These are phyloP conservation scores for Pyrenochaeta sp. DNA, from an alignment of 2,329 filamentous ascomycete species.

Conservation along the genomic window DNA sequence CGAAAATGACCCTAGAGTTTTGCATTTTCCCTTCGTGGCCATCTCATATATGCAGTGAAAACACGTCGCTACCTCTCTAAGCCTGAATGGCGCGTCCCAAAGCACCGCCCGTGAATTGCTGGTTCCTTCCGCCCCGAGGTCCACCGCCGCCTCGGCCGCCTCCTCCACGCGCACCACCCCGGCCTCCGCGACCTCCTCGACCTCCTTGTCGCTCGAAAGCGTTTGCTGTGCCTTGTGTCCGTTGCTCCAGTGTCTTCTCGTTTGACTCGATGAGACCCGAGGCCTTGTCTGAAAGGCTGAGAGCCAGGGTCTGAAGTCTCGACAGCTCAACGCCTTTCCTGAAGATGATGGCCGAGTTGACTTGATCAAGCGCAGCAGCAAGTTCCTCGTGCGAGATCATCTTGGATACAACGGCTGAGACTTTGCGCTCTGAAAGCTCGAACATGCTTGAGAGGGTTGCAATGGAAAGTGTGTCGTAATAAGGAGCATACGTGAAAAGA, in stretches of 20 bases:
- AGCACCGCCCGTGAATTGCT: constrained; percentile 82
- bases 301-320: constrained; percentile 90
- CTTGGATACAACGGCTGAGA: constrained; percentile 93
- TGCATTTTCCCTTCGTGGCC: no score
- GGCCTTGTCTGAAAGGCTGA: constrained; percentile 95
- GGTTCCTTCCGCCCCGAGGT: constrained; percentile 65
- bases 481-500: constrained; percentile 98
- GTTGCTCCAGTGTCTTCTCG: constrained; percentile 95
- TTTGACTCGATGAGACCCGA: constrained; percentile 95
- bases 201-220: constrained; percentile 94
- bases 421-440: constrained; percentile 88
- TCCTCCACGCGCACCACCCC: constrained; percentile 69
- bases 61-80: constrained; percentile 31
- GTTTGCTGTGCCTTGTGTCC: constrained; percentile 93
- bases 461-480: constrained; percentile 95
- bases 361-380: constrained; percentile 93
- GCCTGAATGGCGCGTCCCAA: constrained; percentile 66
- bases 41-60: background rate
- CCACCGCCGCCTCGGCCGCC: constrained; percentile 67
- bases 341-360: constrained; percentile 97
- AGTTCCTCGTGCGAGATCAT: constrained; percentile 99
- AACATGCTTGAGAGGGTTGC: constrained; percentile 91
- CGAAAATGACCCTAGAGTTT: no score
- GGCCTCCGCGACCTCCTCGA: constrained; percentile 64
- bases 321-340: constrained; percentile 98